A percentile compares a stretch with the other conserved stretches of the same genome.
Evolutionary conservation across 495 filamentous ascomycete genomes (phyloP).

Genomic region (Talaromyces liani): DNA sequence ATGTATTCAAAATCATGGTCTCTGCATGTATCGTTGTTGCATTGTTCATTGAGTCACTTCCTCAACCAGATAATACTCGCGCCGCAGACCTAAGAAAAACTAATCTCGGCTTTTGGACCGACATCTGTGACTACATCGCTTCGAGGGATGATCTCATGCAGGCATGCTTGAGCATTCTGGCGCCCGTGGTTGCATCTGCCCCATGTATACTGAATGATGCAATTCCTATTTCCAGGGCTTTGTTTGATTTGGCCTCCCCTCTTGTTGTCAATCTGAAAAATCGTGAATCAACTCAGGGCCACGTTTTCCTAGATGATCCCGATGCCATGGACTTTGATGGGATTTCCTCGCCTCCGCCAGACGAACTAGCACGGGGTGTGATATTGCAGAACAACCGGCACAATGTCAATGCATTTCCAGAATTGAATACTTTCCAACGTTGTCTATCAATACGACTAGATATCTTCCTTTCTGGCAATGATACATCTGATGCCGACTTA

Average conservation of each 20-base stretch:
- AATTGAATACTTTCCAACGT: constrained; percentile 27
- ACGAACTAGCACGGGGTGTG: constrained; percentile 21
- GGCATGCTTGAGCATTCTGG: constrained; percentile 27
- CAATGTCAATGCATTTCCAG: constrained; percentile 19
- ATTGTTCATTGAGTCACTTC: constrained; percentile 28
- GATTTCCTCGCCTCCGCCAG: constrained; percentile 51
- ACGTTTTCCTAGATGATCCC: constrained; percentile 16
- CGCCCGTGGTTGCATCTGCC: constrained; percentile 22
- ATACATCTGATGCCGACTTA: constrained; percentile 24
- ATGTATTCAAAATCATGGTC: constrained; percentile 38
- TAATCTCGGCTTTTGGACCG: constrained; percentile 25
- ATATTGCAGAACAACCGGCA: constrained; percentile 28
- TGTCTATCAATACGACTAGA: constrained; percentile 31
- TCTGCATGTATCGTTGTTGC: constrained; percentile 34
- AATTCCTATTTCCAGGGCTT: constrained; percentile 13
- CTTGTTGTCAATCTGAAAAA: constrained; percentile 37
- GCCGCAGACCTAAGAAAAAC: constrained; percentile 25
- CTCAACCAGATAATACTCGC: constrained; percentile 19
- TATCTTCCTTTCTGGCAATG: constrained; percentile 20
- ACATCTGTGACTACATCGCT: constrained; percentile 26
- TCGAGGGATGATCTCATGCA: constrained; percentile 24
- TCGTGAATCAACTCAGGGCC: constrained; percentile 20
- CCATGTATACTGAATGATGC: constrained; percentile 12
- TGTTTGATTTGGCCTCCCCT: constrained; percentile 22
- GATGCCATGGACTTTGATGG: constrained; percentile 79